Base-by-base conservation (phyloP, 768 basidiomycete genomes). In the Leucocoprinus leucothites region DNA sequence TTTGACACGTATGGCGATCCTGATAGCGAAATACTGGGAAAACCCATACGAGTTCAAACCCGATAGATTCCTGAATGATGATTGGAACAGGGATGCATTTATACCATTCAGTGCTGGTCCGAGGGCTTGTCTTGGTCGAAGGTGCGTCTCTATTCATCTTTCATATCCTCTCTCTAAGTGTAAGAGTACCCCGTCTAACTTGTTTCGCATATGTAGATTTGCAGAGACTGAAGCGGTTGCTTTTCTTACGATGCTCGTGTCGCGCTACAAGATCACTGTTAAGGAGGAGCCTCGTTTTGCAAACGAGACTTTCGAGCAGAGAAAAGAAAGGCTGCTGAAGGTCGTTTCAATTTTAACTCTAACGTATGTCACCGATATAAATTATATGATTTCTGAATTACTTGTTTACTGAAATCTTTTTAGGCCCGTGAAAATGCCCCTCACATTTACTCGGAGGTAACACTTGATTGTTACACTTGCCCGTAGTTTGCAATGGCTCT, bases 251-350 rank as follows among this genome's bases (percentile, higher is more conserved):
- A 65, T 76, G 66, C 61, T 82, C 18, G 63, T 81, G 9, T 68
- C 67, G 11, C 65, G 63, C 25, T 83, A 76, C 64, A 72, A 68
- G 49, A 69, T 82, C 50, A 70, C 74, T 31, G 62, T 81, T 22
- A 74, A 74, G 56, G 76, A 80, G 25, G 79, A 82, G 46, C 74
- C 76, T 9, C 69, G 74, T 53, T 81, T 77, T 60, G 70, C 70
- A 0, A 53, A 58, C 6, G 79, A 79, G 63, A 73, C 71, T 2
- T 75, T 78, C 53, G 75, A 75, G 59, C 65, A 75, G 59, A 66
- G 67, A 51, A 75, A 71, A 60, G 69, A 60, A 44, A 69, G 79
- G 35, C 57, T 82, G 36, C 56, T 79, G 59, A 53, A 58, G 25
- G 56, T 64, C 8, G 65, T 54, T 26, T 61, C 60, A 11, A 67